These are phyloP conservation scores for Plasmodium billcollinsi DNA, from an alignment of 169 alveolate species.

Conservation along the genomic window DNA sequence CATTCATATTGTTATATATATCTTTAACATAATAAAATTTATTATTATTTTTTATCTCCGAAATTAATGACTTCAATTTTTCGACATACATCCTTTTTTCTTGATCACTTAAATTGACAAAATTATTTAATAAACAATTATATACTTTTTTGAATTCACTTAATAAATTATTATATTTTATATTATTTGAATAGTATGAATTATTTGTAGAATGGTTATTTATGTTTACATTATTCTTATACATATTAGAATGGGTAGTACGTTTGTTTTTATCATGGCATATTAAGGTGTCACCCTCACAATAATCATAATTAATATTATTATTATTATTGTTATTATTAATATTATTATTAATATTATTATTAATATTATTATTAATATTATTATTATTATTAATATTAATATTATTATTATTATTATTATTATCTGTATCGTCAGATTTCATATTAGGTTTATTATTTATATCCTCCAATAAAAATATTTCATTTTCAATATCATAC, in stretches of 20 bases:
- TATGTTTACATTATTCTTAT: no score
- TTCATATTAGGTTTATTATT: not conserved
- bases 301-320: not conserved
- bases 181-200: no score
- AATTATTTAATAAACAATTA: slow-evolving; percentile 21
- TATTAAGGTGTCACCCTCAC: not conserved
- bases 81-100: slow-evolving; percentile 22
- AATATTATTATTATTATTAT: not conserved
- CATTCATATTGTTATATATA: slow-evolving; percentile 16
- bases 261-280: not conserved
- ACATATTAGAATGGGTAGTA: not conserved
- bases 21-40: slow-evolving; percentile 27
- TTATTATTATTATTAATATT: no score
- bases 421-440: not conserved
- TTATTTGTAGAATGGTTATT: no score
- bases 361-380: not conserved
- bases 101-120: slow-evolving; percentile 26
- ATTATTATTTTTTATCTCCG: slow-evolving; percentile 34
- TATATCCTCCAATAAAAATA: slow-evolving; percentile 42
- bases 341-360: not conserved
- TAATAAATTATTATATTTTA: not conserved
- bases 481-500: slow-evolving; percentile 33
- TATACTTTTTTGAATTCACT: slow-evolving; percentile 16
- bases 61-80: slow-evolving; percentile 30
- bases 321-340: not conserved